Evolutionary conservation across 2,329 filamentous ascomycete species (phyloP).

Genomic region (Apiospora malaysiana): DNA sequence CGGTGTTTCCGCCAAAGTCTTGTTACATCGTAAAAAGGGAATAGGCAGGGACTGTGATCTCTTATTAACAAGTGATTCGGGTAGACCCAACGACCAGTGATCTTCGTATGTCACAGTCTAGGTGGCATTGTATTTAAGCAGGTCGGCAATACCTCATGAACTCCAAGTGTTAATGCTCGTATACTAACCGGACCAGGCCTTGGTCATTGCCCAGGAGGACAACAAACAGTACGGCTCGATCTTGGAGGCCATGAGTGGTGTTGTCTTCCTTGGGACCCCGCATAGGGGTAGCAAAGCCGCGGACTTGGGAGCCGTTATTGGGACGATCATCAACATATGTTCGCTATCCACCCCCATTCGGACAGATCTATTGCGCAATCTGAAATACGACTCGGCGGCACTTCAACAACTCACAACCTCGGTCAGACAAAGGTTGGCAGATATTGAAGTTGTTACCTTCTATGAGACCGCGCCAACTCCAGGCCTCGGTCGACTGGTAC

Average conservation of each 20-base stretch:
- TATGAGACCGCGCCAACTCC: conserved; percentile 30
- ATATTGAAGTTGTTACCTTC: conserved; percentile 31
- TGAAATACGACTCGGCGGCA: conserved; percentile 27
- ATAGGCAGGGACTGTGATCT: not conserved
- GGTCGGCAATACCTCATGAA: conserved; percentile 26
- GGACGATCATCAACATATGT: conserved; percentile 32
- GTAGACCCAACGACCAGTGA: conserved; percentile 28
- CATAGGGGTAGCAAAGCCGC: conserved; percentile 38
- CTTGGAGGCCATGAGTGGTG: conserved; percentile 28
- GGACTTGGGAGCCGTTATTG: conserved; percentile 30
- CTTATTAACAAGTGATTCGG: not conserved
- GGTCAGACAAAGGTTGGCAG: conserved; percentile 27
- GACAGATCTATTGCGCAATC: conserved; percentile 32
- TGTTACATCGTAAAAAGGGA: too few species aligned
- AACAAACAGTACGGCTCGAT: conserved; percentile 24
- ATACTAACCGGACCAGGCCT: conserved; percentile 26
- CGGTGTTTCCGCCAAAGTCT: too few species aligned
- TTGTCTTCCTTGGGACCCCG: conserved; percentile 41
- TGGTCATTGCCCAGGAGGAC: conserved; percentile 32
- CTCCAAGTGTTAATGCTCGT: not conserved
- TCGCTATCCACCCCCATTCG: conserved; percentile 27
- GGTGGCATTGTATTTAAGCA: conserved; percentile 39
- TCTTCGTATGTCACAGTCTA: conserved; percentile 39
- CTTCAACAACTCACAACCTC: conserved; percentile 31
- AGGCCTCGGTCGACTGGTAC: conserved; percentile 25